These are phyloP conservation scores for Rhizopogon rudus DNA, from an alignment of 768 basidiomycete genomes.

Conservation along the genomic window DNA sequence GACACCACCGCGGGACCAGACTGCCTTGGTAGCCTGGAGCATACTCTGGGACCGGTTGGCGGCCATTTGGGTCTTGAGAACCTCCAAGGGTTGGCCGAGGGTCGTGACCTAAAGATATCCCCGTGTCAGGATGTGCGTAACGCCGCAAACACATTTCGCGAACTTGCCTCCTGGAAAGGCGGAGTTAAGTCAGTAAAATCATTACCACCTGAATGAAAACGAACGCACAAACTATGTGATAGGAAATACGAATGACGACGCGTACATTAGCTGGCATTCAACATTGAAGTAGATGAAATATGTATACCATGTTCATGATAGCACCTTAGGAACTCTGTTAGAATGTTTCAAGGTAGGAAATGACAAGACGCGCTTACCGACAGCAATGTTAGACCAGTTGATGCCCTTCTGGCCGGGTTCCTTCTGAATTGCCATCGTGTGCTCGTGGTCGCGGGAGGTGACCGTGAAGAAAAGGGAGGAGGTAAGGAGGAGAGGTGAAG, in stretches of 20 bases:
- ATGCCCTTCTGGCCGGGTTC: constrained; percentile 90
- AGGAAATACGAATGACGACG: constrained; percentile 6
- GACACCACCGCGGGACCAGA: constrained; percentile 90
- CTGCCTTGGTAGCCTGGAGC: constrained; percentile 75
- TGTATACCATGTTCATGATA: constrained; percentile 94
- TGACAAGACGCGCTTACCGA: constrained; percentile 53
- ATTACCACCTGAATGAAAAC: background rate
- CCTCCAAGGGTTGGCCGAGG: constrained; percentile 96
- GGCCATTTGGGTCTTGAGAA: constrained; percentile 99
- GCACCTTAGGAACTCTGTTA: constrained; percentile 52
- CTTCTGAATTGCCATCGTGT: constrained; percentile 71
- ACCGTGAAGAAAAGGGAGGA: constrained; percentile 6
- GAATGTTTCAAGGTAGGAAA: constrained; percentile 11
- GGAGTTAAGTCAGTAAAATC: constrained; percentile 11
- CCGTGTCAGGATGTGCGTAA: constrained; percentile 3
- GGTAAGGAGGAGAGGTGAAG: constrained; percentile 4
- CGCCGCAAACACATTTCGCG: background rate
- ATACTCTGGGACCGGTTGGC: constrained; percentile 92
- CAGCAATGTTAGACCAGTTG: constrained; percentile 93
- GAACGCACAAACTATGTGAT: constrained; percentile 41
- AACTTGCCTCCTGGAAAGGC: constrained; percentile 64
- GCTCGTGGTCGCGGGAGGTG: constrained; percentile 12
- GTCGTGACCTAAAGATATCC: constrained; percentile 74
- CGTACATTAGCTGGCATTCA: background rate
- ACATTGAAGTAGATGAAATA: constrained; percentile 29